Base-by-base conservation (phyloP, 805 yeast species). In the Metschnikowia aberdeeniae region DNA sequence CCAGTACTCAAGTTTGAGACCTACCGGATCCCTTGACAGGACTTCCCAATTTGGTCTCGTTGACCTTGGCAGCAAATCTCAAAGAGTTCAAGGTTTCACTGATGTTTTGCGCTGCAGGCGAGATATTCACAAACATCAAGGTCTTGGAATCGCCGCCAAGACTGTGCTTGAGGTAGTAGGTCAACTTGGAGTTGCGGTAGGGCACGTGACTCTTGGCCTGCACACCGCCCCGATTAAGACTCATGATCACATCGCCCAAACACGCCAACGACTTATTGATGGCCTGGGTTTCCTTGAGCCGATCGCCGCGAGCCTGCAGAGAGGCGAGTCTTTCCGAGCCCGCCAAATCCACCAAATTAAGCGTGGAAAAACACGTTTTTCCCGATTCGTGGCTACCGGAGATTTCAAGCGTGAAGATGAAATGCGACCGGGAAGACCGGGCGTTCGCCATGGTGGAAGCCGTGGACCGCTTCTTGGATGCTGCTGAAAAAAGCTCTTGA, bases 401-500 rank as follows among this genome's bases (percentile, higher is more conserved):
- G 11, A 92, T 66, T 13, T 73, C 66, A 3, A 93, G 68, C 9
- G 79, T 81, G 54, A 87, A 89, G 0, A 92, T 82, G 4, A 87
- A 82, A 62, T 92, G 99, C 0, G 98, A 92, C 56, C 99, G 75
- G 0, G 98, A 92, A 1, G 97, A 90, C 32, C 85, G 76, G 43
- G 82, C 86, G 59, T 92, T 92, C 0, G 88, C 78, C 46, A 73
- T 77, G 0, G 99, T 93, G 0, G 89, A 74, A 0, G 96, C 96
- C 0, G 92, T 86, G 0, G 87, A 75, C 42, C 97, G 72, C 49
- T 81, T 80, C 22, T 62, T 69, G 35, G 72, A 68, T 0, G 96
- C 95, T 34, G 56, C 72, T 11, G 62, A 61, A 32, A 93, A 62
- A 0, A 86, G 53, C 0, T 56, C 50, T 4, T 67, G 61, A 11